Evolutionary conservation across 257 asterid species (phyloP).

Genomic region (Solanum ahanhuiri): DNA sequence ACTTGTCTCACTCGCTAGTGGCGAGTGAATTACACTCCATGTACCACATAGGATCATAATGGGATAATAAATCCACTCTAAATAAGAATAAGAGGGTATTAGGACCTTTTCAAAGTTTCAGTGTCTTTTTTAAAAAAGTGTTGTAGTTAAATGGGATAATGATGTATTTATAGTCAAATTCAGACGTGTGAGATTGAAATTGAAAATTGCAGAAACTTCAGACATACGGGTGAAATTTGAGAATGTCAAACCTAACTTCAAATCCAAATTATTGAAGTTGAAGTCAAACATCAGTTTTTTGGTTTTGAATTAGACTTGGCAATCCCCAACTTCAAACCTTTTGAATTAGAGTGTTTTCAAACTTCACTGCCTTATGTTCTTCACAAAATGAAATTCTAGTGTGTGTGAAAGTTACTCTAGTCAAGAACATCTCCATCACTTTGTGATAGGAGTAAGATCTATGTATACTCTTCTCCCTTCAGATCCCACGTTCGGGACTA

Average conservation of each 20-base stretch:
- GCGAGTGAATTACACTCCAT: no score
- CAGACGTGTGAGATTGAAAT: neutral
- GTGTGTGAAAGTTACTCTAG: neutral
- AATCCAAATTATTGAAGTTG: neutral
- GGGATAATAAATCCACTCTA: no score
- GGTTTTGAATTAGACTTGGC: neutral
- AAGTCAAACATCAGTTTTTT: neutral
- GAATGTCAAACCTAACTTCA: neutral
- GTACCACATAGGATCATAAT: no score
- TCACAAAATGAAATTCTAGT: neutral
- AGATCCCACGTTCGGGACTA: neutral
- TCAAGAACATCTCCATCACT: neutral
- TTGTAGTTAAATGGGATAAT: no score
- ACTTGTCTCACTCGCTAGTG: no score
- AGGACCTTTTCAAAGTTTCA: no score
- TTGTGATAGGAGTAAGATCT: neutral
- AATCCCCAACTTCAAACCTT: neutral
- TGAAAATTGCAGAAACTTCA: neutral
- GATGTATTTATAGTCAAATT: neutral
- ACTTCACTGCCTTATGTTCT: neutral
- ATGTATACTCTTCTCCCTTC: neutral
- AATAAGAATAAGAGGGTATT: no score
- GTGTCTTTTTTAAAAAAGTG: no score
- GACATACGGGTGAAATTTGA: neutral
- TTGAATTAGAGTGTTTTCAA: neutral